These are phyloP conservation scores for Tuber borchii DNA, from an alignment of 495 filamentous ascomycete genomes.

Conservation along the genomic window DNA sequence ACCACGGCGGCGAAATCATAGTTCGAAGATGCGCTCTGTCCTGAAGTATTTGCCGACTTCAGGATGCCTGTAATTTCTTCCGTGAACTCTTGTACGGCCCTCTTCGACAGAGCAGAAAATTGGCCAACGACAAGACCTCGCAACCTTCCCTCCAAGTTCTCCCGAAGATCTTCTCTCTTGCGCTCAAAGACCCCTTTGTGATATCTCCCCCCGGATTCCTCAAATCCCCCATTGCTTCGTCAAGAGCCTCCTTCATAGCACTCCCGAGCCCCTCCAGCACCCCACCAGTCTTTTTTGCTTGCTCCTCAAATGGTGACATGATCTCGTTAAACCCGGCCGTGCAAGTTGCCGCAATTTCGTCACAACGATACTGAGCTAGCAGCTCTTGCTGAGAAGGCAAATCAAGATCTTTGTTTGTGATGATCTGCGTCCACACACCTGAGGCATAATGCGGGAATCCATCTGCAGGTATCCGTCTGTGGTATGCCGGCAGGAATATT, in stretches of 20 bases:
- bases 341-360: conserved; percentile 68
- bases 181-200: conserved; percentile 87
- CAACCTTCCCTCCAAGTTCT: conserved; percentile 75
- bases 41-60: conserved; percentile 51
- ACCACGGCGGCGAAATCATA: conserved; percentile 98
- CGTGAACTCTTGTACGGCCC: conserved; percentile 77
- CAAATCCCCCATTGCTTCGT: conserved; percentile 74
- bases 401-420: conserved; percentile 96
- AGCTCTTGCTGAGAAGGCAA: conserved; percentile 94
- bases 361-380: conserved; percentile 92
- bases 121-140: conserved; percentile 84
- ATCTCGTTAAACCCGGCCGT: conserved; percentile 61
- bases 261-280: conserved; percentile 71
- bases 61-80: conserved; percentile 60
- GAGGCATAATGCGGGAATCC: conserved; percentile 88
- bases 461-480: conserved; percentile 90
- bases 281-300: conserved; percentile 65
- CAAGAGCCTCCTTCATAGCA: conserved; percentile 64
- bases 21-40: conserved; percentile 86
- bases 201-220: conserved; percentile 83
- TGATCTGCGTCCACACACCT: conserved; percentile 95
- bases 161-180: conserved; percentile 77
- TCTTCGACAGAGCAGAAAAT: conserved; percentile 78
- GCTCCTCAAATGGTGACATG: conserved; percentile 79
- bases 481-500: conserved; percentile 88